phyloP scores from a whole-genome alignment of 306 rosid genomes.

The Casuarina cunninghamiana region DNA sequence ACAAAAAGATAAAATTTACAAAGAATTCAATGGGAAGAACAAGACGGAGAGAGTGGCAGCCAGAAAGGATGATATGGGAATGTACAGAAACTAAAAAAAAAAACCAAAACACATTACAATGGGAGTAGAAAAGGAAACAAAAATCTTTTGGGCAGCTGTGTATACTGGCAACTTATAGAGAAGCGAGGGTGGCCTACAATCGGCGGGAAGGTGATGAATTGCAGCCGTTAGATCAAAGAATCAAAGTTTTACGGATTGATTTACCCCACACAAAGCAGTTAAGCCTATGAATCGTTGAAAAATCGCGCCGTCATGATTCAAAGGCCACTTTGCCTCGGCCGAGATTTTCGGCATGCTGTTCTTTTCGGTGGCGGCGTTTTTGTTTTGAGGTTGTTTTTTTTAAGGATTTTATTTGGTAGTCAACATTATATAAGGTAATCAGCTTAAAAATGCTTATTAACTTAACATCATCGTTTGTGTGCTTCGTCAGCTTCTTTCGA shows the following conservation, averaged over 20 bases:
- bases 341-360: slow-evolving; percentile 45
- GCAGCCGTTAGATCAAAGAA: slow-evolving; percentile 50
- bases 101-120: slow-evolving; percentile 3
- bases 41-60: slow-evolving; percentile 7
- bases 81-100: slow-evolving; percentile 15
- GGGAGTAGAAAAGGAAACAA: slow-evolving; percentile 19
- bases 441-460: too few species aligned
- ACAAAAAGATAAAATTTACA: slow-evolving; percentile 24
- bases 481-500: too few species aligned
- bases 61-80: background rate
- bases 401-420: too few species aligned
- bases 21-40: slow-evolving; percentile 4
- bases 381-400: background rate
- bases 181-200: slow-evolving; percentile 21
- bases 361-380: background rate
- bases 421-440: too few species aligned
- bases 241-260: background rate
- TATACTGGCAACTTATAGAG: slow-evolving; percentile 6
- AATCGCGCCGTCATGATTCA: slow-evolving; percentile 30
- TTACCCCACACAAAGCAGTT: background rate
- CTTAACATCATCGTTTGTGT: too few species aligned
- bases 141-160: slow-evolving; percentile 15
- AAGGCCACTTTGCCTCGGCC: slow-evolving; percentile 62
- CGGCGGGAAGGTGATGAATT: slow-evolving; percentile 48
- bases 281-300: slow-evolving; percentile 26